These are phyloP conservation scores for Penicillium sp. DNA, from an alignment of 2,329 filamentous ascomycete genomes.

Conservation along the genomic window DNA sequence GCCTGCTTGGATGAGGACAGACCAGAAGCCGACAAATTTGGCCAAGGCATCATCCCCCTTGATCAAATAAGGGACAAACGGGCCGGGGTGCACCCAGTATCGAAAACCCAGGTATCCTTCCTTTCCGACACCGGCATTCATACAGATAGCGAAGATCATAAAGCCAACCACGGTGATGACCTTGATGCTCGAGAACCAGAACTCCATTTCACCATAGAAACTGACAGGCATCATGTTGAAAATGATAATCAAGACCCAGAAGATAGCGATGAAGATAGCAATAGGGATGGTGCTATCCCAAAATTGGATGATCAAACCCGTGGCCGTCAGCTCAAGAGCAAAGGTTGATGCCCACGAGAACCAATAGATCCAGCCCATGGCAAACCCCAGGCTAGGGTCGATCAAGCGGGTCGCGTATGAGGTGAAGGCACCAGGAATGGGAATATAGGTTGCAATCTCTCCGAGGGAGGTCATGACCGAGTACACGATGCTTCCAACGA, in stretches of 20 bases:
- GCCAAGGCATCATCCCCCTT: constrained; percentile 57
- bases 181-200: constrained; percentile 75
- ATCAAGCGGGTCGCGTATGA: constrained; percentile 72
- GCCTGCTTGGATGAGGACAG: constrained; percentile 45
- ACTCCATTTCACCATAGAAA: constrained; percentile 73
- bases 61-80: constrained; percentile 62
- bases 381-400: constrained; percentile 67
- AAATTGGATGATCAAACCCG: constrained; percentile 71
- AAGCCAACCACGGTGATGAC: constrained; percentile 71
- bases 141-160: constrained; percentile 71
- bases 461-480: constrained; percentile 65
- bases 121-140: constrained; percentile 67
- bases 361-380: constrained; percentile 82
- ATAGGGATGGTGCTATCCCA: constrained; percentile 63
- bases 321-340: constrained; percentile 68
- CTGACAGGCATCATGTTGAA: constrained; percentile 69
- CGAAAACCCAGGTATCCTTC: constrained; percentile 72
- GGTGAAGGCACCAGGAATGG: constrained; percentile 72
- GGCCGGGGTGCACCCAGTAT: constrained; percentile 66
- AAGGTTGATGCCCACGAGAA: constrained; percentile 73
- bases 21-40: constrained; percentile 61
- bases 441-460: constrained; percentile 74
- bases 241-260: constrained; percentile 66
- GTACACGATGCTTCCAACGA: constrained; percentile 69
- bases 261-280: constrained; percentile 69